Evolutionary conservation across 345 rosid genomes (phyloP).

Genomic region (Hibiscus mutabilis): DNA sequence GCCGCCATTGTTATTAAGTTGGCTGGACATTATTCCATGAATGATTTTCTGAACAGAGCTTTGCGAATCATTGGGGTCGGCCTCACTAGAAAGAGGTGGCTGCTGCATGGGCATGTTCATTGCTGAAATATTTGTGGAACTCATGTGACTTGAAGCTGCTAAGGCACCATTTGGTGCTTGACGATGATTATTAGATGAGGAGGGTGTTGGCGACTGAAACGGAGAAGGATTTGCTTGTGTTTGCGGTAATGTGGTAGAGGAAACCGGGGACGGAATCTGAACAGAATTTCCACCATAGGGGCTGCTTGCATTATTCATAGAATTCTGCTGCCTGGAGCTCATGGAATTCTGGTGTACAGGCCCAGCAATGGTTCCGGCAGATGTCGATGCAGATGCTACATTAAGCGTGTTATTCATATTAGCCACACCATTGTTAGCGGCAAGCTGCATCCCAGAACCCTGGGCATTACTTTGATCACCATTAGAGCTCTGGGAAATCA

Average conservation of each 20-base stretch:
- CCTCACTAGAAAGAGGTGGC: slow-evolving; percentile 46
- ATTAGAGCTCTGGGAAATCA: slow-evolving; percentile 39
- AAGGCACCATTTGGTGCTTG: slow-evolving; percentile 49
- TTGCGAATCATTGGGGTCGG: slow-evolving; percentile 54
- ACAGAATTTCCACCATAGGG: slow-evolving; percentile 72
- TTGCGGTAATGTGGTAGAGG: slow-evolving; percentile 63
- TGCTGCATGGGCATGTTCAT: slow-evolving; percentile 50
- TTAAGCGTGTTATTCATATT: slow-evolving; percentile 50
- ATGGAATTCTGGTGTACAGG: slow-evolving; percentile 87
- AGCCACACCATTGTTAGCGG: slow-evolving; percentile 44
- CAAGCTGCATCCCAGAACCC: slow-evolving; percentile 36
- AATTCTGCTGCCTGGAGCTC: slow-evolving; percentile 72
- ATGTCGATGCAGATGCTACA: slow-evolving; percentile 49
- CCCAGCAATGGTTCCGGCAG: slow-evolving; percentile 70
- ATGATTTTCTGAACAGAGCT: slow-evolving; percentile 87
- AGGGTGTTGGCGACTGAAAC: slow-evolving; percentile 66
- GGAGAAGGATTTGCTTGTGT: slow-evolving; percentile 54
- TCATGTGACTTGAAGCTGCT: slow-evolving; percentile 48
- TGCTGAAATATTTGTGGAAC: slow-evolving; percentile 48
- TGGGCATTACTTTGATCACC: slow-evolving; percentile 49
- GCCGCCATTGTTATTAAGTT: slow-evolving; percentile 43
- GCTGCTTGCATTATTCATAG: slow-evolving; percentile 62
- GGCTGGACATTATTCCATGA: slow-evolving; percentile 64
- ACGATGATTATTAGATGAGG: slow-evolving; percentile 44
- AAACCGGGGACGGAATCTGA: slow-evolving; percentile 75